phyloP scores from a whole-genome alignment of 441 rosid species.

The Adansonia madagascariensis region DNA sequence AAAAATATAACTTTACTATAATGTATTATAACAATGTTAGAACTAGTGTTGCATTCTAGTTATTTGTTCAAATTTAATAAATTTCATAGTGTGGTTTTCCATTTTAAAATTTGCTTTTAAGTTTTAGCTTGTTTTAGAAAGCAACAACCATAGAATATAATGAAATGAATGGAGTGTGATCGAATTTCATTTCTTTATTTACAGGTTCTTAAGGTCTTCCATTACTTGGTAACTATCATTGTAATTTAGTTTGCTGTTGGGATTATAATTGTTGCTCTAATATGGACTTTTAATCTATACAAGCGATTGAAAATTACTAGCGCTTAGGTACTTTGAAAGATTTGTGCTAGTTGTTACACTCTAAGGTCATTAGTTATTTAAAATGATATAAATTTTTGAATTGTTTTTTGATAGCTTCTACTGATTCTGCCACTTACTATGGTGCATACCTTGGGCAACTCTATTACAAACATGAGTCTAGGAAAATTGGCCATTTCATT shows the following conservation, averaged over 20 bases:
- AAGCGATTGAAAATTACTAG: constrained; percentile 76
- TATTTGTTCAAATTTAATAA: neutral
- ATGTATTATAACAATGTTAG: neutral
- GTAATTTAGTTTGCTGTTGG: constrained; percentile 82
- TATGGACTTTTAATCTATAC: constrained; percentile 87
- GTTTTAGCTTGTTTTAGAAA: neutral
- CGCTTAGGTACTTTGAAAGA: constrained; percentile 57
- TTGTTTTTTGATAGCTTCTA: constrained; percentile 58
- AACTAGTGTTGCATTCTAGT: neutral
- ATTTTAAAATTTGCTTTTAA: neutral
- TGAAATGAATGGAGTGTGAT: constrained; percentile 6
- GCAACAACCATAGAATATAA: neutral
- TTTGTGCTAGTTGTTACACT: no score
- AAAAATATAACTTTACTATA: neutral
- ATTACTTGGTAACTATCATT: constrained; percentile 73
- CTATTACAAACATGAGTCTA: constrained; percentile 93
- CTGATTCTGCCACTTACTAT: constrained; percentile 82
- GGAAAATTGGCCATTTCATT: constrained; percentile 34
- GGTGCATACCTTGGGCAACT: constrained; percentile 86
- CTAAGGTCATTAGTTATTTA: neutral
- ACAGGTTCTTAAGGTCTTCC: constrained; percentile 89
- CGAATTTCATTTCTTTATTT: constrained; percentile 20
- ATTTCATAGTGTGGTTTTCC: neutral
- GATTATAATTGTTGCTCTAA: constrained; percentile 60
- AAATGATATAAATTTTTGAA: constrained; percentile 18